These are phyloP conservation scores for Beauveria varroae DNA, from an alignment of 2,329 filamentous ascomycete genomes.

Conservation along the genomic window DNA sequence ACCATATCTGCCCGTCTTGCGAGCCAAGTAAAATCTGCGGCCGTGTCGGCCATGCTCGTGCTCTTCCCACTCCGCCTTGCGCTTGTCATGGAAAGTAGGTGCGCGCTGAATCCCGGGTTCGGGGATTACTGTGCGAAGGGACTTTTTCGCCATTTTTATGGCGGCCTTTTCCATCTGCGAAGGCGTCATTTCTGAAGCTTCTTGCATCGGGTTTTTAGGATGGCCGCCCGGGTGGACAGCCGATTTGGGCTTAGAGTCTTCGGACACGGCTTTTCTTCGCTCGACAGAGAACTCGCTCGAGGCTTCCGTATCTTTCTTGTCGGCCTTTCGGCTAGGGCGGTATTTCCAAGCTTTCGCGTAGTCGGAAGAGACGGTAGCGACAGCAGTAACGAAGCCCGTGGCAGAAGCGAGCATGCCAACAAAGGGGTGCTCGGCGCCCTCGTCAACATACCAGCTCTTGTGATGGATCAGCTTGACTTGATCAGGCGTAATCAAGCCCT, in stretches of 20 bases:
- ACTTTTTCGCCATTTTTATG: constrained; percentile 24
- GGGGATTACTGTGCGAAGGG: constrained; percentile 39
- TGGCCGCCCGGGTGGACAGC: background rate
- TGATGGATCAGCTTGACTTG: constrained; percentile 44
- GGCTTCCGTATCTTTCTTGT: background rate
- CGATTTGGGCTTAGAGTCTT: background rate
- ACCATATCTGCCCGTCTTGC: constrained; percentile 45
- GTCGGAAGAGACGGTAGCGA: constrained; percentile 44
- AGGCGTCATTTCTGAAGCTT: constrained; percentile 14
- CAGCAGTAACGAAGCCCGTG: constrained; percentile 56
- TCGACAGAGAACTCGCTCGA: background rate
- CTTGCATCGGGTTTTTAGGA: background rate
- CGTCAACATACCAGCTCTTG: constrained; percentile 55
- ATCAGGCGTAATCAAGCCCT: constrained; percentile 45
- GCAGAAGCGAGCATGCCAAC: constrained; percentile 58
- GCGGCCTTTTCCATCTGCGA: constrained; percentile 23
- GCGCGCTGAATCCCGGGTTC: constrained; percentile 11
- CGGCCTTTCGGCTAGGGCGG: background rate
- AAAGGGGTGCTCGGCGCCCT: constrained; percentile 57
- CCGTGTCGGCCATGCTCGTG: constrained; percentile 22
- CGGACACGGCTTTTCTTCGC: background rate
- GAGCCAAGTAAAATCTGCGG: constrained; percentile 19
- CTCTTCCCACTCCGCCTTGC: constrained; percentile 19
- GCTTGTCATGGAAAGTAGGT: constrained; percentile 17
- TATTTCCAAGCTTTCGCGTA: constrained; percentile 15